These are phyloP conservation scores for Sarocladium brachiariae DNA, from an alignment of 2,329 filamentous ascomycete species.

Conservation along the genomic window DNA sequence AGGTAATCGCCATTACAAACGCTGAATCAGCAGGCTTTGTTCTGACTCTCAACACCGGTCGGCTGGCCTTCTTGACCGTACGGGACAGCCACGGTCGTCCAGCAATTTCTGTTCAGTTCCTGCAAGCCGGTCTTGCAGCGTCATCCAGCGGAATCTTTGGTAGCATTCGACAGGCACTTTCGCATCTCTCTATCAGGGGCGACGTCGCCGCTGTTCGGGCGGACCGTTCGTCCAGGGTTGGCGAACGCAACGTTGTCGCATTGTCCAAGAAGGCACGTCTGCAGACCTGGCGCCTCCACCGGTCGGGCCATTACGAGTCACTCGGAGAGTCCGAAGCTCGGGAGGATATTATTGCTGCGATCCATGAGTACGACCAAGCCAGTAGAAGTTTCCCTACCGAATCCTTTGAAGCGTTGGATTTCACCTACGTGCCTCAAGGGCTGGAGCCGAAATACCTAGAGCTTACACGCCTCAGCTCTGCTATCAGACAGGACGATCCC, in stretches of 20 bases:
- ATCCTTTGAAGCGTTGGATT: conserved; percentile 70
- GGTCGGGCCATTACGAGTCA: conserved; percentile 74
- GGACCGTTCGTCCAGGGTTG: conserved; percentile 63
- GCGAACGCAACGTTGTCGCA: conserved; percentile 78
- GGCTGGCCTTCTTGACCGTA: conserved; percentile 78
- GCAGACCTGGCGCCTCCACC: conserved; percentile 82
- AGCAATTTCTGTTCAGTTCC: conserved; percentile 67
- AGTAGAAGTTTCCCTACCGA: conserved; percentile 44
- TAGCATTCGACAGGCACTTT: conserved; percentile 71
- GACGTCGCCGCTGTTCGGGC: conserved; percentile 76
- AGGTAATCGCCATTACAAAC: conserved; percentile 68
- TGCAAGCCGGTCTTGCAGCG: conserved; percentile 55
- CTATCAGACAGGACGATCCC: conserved; percentile 42
- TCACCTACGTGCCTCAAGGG: conserved; percentile 58
- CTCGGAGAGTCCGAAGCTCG: conserved; percentile 65
- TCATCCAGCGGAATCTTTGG: conserved; percentile 65
- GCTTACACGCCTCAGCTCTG: conserved; percentile 44
- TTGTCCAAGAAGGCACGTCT: conserved; percentile 71
- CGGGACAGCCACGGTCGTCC: conserved; percentile 84
- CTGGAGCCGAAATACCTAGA: conserved; percentile 43
- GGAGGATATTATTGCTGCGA: conserved; percentile 53
- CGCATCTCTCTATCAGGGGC: conserved; percentile 61
- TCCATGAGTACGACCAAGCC: conserved; percentile 49
- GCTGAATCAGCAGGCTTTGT: conserved; percentile 84
- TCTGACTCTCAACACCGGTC: conserved; percentile 75